These are phyloP conservation scores for Trichoderma afroharzianum DNA, from an alignment of 2,329 filamentous ascomycete species.

Conservation along the genomic window DNA sequence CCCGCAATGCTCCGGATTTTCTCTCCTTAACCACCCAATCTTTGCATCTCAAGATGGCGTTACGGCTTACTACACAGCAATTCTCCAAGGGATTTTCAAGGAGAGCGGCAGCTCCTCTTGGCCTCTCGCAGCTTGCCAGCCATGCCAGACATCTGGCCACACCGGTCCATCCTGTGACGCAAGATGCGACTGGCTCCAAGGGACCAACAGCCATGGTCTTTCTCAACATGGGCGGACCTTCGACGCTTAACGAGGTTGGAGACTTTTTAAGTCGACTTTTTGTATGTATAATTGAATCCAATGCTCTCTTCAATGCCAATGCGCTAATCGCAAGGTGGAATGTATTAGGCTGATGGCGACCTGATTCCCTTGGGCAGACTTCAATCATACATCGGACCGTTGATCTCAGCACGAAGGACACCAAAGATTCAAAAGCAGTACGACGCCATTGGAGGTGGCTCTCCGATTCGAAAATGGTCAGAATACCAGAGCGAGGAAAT, in stretches of 20 bases:
- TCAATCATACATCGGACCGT: constrained; percentile 83
- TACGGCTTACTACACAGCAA: constrained; percentile 30
- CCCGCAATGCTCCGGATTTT: not conserved
- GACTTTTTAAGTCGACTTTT: constrained; percentile 89
- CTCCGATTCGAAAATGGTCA: constrained; percentile 96
- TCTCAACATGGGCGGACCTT: constrained; percentile 97
- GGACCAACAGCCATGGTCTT: constrained; percentile 98
- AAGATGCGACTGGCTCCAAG: constrained; percentile 64
- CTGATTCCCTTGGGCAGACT: constrained; percentile 91
- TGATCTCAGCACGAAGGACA: constrained; percentile 82
- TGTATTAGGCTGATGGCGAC: constrained; percentile 77
- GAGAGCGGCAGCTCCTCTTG: constrained; percentile 26
- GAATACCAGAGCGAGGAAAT: constrained; percentile 91
- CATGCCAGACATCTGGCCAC: constrained; percentile 36
- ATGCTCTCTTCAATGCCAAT: not conserved
- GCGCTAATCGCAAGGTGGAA: not conserved
- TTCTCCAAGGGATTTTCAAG: constrained; percentile 29
- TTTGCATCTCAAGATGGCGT: constrained; percentile 27
- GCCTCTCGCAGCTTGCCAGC: constrained; percentile 29
- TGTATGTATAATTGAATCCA: constrained; percentile 49
- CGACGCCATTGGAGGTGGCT: constrained; percentile 91
- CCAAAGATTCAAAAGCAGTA: constrained; percentile 98
- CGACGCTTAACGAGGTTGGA: constrained; percentile 81
- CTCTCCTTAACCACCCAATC: not conserved
- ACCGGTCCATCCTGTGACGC: constrained; percentile 70